Conservation (phyloP, 1,139 yeast species). For the Candida freyschussii region DNA sequence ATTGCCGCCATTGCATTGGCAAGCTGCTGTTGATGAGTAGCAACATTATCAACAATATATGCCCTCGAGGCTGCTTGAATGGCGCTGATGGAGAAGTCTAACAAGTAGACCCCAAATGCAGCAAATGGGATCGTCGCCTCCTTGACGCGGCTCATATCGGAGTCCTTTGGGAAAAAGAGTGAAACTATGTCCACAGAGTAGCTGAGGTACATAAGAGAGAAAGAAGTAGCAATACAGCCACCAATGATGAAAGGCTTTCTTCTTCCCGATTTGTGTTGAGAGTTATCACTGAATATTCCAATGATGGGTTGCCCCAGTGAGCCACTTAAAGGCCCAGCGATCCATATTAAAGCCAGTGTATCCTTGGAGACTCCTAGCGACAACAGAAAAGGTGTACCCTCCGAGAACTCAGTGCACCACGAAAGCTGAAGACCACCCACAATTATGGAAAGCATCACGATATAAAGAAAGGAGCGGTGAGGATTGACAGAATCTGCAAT, state of each 20-base stretch:
- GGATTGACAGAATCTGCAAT: conserved; percentile 31
- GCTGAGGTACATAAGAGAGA: conserved; percentile 42
- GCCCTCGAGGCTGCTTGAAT: conserved; percentile 61
- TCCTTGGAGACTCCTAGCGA: conserved; percentile 52
- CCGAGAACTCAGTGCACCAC: conserved; percentile 52
- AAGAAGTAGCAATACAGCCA: conserved; percentile 44
- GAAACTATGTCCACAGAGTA: conserved; percentile 40
- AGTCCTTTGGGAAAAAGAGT: conserved; percentile 23
- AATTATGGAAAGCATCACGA: conserved; percentile 41
- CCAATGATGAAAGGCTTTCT: conserved; percentile 50
- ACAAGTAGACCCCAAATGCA: conserved; percentile 42
- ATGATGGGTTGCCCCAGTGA: conserved; percentile 55
- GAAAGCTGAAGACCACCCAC: conserved; percentile 50
- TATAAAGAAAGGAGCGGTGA: conserved; percentile 36
- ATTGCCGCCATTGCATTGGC: conserved; percentile 76
- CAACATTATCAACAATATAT: conserved; percentile 51
- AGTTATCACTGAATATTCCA: conserved; percentile 50
- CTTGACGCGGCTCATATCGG: conserved; percentile 23
- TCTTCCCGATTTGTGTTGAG: conserved; percentile 41
- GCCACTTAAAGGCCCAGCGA: conserved; percentile 60
- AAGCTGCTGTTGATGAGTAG: conserved; percentile 45
- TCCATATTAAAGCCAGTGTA: conserved; percentile 50
- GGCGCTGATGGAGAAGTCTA: conserved; percentile 53
- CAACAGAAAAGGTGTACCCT: conserved; percentile 46
- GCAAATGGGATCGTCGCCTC: conserved; percentile 39